Evolutionary conservation across 768 basidiomycete genomes (phyloP).

Genomic region (Trametes villosa): DNA sequence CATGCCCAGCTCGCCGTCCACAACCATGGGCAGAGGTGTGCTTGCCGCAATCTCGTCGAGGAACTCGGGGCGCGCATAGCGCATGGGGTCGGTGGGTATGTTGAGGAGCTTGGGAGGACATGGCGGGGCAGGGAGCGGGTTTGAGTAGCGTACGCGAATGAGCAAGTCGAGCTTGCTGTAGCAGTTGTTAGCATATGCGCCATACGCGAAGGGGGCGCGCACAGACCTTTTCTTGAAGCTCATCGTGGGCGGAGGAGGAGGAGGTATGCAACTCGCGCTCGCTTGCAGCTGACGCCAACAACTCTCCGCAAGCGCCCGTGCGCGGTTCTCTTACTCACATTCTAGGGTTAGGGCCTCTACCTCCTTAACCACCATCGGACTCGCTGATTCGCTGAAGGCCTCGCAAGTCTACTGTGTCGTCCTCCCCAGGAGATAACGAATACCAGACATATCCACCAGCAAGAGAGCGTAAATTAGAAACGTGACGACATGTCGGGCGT

Average conservation of each 20-base stretch:
- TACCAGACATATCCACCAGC: not conserved
- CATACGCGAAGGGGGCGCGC: not conserved
- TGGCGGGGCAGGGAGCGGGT: conserved; percentile 94
- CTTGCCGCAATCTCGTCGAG: conserved; percentile 80
- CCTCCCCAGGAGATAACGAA: not conserved
- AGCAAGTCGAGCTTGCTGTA: conserved; percentile 84
- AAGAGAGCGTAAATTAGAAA: not conserved
- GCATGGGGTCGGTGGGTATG: conserved; percentile 86
- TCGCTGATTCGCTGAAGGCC: too few relatives aligned
- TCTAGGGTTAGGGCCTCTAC: conserved; percentile 12
- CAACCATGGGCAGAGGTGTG: conserved; percentile 89
- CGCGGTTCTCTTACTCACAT: not conserved
- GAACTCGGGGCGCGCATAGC: conserved; percentile 87
- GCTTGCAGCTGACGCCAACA: not conserved
- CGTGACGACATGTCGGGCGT: not conserved
- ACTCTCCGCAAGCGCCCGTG: not conserved
- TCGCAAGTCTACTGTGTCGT: too few relatives aligned
- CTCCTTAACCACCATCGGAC: not conserved
- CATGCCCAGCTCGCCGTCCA: conserved; percentile 97
- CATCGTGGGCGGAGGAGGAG: conserved; percentile 38
- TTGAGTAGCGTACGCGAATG: conserved; percentile 90
- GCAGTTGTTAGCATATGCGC: not conserved
- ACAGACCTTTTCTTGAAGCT: conserved; percentile 61
- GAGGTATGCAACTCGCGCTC: not conserved
- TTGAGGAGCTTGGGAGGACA: conserved; percentile 95